Base-by-base conservation (phyloP, 2,329 filamentous ascomycete species). In the Sclerotinia sclerotiorum region DNA sequence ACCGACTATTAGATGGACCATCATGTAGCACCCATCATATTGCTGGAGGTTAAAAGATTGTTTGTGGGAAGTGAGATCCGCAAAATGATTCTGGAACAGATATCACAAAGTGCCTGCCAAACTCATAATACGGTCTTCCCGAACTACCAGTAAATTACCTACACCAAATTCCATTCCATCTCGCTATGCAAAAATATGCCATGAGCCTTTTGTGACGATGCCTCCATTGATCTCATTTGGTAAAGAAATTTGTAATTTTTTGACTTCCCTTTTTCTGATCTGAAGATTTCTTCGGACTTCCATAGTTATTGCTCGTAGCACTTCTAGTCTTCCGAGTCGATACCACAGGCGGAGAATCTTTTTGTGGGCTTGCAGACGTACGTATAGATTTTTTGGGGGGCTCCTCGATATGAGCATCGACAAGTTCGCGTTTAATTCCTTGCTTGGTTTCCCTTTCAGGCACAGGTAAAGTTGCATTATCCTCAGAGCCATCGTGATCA, bases 211-310 rank as follows among this genome's bases (percentile, higher is more conserved):
- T 67, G 42, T 5, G 51, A 13, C 13, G 11, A 24, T 35, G 44
- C n/a, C 4, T 44, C 7, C 10, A 13, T 39, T 55, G n/a, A 52
- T n/a, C 29, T 67, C 60, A 75, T 44, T 76, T 76, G 3, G 67
- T 65, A 69, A 87, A 87, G 76, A 87, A 87, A 74, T 78, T 83
- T 48, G 85, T 87, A 69, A 87, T 87, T 75, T 84, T 77, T 70
- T 76, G 74, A 68, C 73, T 75, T 8, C 74, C 74, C 49, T 75
- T 76, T 21, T 69, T 72, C 64, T 75, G 75, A 1, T 51, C 64
- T 19, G 60, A 49, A 29, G 69, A 35, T 49, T 75, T 77, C 44
- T 68, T 70, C 11, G 73, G 73, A 58, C 69, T 71, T n/a, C 66
- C 70, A 51, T 72, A 76, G 48, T 75, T 71, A 69, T 78, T 78